Conservation (phyloP, 2,329 filamentous ascomycete genomes). For the Trichoderma oligosporum region DNA sequence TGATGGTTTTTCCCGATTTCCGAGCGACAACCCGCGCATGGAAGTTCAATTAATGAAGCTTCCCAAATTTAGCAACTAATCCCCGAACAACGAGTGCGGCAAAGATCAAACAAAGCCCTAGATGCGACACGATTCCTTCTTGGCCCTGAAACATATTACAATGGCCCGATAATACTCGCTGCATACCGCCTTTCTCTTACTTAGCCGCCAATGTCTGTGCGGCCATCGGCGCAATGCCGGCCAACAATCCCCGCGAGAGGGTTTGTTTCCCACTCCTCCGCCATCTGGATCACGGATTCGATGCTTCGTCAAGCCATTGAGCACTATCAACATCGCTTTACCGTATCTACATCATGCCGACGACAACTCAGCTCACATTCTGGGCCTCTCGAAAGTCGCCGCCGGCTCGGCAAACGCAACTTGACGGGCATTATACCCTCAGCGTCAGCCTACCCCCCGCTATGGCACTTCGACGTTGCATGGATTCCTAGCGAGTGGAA, state of each 20-base stretch:
- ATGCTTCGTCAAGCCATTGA: conserved; percentile 35
- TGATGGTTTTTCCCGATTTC: conserved; percentile 16
- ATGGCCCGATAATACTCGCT: conserved; percentile 1
- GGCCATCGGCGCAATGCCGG: conserved; percentile 29
- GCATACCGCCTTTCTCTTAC: background rate
- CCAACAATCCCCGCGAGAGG: conserved; percentile 24
- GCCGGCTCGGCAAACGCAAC: conserved; percentile 49
- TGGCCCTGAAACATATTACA: background rate
- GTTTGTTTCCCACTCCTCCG: conserved; percentile 23
- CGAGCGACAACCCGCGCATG: background rate
- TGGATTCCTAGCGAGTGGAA: conserved; percentile 46
- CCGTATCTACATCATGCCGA: conserved; percentile 25
- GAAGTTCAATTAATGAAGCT: background rate
- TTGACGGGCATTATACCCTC: conserved; percentile 50
- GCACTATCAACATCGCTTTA: conserved; percentile 30
- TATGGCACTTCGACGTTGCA: conserved; percentile 47
- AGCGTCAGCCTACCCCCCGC: conserved; percentile 35
- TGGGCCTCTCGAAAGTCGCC: conserved; percentile 53
- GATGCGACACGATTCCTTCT: background rate
- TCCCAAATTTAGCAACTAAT: background rate
- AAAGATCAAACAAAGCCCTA: background rate
- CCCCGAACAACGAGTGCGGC: background rate
- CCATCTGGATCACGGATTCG: conserved; percentile 33
- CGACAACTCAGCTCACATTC: conserved; percentile 41
- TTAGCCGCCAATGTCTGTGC: conserved; percentile 30